phyloP scores from a whole-genome alignment of 169 alveolate species.

The Cryptosporidium parvum region DNA sequence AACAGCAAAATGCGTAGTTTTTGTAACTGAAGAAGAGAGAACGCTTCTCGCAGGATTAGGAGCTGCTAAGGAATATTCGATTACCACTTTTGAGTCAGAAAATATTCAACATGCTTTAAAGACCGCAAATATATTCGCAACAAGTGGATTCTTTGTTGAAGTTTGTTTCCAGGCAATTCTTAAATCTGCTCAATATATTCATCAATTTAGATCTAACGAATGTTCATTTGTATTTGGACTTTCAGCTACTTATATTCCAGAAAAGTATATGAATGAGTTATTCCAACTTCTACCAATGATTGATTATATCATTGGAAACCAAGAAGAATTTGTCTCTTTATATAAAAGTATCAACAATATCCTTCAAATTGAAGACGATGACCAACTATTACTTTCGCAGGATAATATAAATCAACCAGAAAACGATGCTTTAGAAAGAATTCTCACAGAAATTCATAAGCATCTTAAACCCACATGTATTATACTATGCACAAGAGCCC shows the following conservation, averaged over 20 bases:
- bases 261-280: constrained; percentile 28
- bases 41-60: constrained; percentile 55
- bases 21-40: constrained; percentile 62
- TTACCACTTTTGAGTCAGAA: constrained; percentile 22
- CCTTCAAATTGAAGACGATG: not conserved
- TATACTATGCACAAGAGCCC: constrained; percentile 50
- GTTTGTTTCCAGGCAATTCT: constrained; percentile 63
- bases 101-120: constrained; percentile 20
- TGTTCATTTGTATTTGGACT: constrained; percentile 52
- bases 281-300: constrained; percentile 19
- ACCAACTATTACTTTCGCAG: not conserved
- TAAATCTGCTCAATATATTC: constrained; percentile 20
- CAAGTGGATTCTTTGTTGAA: constrained; percentile 71
- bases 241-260: constrained; percentile 45
- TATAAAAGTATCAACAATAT: constrained; percentile 7
- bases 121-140: constrained; percentile 32
- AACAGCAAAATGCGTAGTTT: constrained; percentile 55
- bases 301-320: constrained; percentile 54
- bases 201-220: not conserved
- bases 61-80: constrained; percentile 59
- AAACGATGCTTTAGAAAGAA: constrained; percentile 1
- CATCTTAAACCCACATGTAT: constrained; percentile 51
- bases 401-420: not conserved
- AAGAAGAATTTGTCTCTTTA: constrained; percentile 27
- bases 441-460: constrained; percentile 25